phyloP scores from a whole-genome alignment of 306 rosid genomes.

The Fragaria ananassa region DNA sequence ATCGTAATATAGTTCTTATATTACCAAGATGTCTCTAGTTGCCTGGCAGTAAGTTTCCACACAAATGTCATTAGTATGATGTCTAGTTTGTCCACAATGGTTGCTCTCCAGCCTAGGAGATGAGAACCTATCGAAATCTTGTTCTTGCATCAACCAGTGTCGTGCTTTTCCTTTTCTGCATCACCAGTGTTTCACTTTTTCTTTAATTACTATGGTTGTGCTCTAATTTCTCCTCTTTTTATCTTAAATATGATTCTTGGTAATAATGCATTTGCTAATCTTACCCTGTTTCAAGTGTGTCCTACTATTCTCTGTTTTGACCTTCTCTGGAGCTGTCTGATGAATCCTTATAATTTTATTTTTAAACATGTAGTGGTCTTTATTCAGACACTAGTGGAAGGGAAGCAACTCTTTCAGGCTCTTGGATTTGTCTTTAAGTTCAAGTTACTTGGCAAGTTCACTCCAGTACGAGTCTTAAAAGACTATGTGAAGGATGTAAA shows the following conservation, averaged over 20 bases:
- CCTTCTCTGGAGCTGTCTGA: background rate
- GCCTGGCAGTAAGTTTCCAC: background rate
- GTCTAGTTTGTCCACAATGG: background rate
- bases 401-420: constrained; percentile 46
- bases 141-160: background rate
- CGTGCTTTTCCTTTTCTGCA: too few relatives aligned
- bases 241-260: background rate
- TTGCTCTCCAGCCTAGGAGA: background rate
- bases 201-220: background rate
- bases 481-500: constrained; percentile 19
- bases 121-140: constrained; percentile 15
- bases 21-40: background rate
- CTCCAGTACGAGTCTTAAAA: constrained; percentile 36
- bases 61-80: background rate
- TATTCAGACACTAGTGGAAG: constrained; percentile 36
- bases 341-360: constrained; percentile 5
- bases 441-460: constrained; percentile 40
- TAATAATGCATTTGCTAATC: background rate
- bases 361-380: constrained; percentile 25
- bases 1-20: background rate
- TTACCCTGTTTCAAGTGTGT: background rate
- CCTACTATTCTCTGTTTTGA: background rate
- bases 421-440: constrained; percentile 50
- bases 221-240: background rate
- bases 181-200: background rate